A percentile compares a stretch with the other conserved stretches of the same genome.
These are phyloP conservation scores for Fraxinus pennsylvanica DNA, from an alignment of 257 asterid genomes.

Conservation along the genomic window DNA sequence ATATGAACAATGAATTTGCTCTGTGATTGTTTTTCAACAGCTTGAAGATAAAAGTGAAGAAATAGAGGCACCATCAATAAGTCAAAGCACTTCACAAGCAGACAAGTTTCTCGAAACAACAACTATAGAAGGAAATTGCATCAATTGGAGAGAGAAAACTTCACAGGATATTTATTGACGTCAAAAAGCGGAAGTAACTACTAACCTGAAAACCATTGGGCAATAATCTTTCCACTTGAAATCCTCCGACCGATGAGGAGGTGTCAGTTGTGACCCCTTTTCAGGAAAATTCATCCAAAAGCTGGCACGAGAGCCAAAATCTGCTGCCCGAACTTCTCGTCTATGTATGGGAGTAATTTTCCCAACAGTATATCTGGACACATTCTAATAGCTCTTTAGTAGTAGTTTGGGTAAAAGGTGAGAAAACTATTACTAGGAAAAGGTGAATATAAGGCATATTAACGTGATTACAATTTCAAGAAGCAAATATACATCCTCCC, in stretches of 20 bases:
- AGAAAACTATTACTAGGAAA: not conserved
- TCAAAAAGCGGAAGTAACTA: constrained; percentile 12
- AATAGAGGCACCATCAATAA: not conserved
- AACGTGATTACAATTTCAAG: not conserved
- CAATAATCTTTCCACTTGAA: constrained; percentile 99
- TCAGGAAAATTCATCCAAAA: constrained; percentile 96
- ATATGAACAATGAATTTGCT: constrained; percentile 5
- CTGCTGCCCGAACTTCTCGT: constrained; percentile 81
- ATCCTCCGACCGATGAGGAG: constrained; percentile 89
- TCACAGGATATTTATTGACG: not conserved
- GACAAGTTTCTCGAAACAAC: not conserved
- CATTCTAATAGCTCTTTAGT: constrained; percentile 31
- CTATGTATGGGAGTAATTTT: constrained; percentile 92
- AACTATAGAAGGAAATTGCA: not conserved
- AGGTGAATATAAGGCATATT: not conserved
- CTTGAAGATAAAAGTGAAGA: not conserved
- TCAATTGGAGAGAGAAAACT: not conserved
- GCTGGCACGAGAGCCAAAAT: constrained; percentile 87
- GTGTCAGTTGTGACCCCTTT: constrained; percentile 88
- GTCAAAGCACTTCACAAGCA: not conserved
- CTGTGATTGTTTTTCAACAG: not conserved
- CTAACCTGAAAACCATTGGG: constrained; percentile 99
- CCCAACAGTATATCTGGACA: constrained; percentile 90
- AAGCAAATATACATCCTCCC: constrained; percentile 12
- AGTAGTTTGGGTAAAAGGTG: constrained; percentile 15